Base-by-base conservation (phyloP, 345 rosid genomes). In the Kandelia obovata region DNA sequence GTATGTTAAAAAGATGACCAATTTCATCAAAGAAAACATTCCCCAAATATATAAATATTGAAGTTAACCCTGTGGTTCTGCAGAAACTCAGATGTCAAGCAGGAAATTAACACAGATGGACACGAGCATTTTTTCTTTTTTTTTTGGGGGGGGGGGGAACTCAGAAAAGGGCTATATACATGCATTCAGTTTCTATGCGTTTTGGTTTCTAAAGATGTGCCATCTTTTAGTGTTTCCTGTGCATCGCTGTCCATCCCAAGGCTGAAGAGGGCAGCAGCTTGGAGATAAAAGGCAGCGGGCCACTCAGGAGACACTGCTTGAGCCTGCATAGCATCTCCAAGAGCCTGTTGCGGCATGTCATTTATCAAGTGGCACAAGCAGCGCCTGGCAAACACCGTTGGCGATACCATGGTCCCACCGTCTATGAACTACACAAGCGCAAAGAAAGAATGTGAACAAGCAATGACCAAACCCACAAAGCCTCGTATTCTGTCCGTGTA, bases 301-400 rank as follows among this genome's bases (percentile, higher is more conserved):
- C 86, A 92, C 64, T 88, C 96, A 0, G 98, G 96, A 35, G 99
- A 89, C 30, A 85, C 75, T 32, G 76, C 92, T 69, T 86, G 96
- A 17, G 98, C 92, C 75, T 88, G 97, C 93, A 86, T 87, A 0
- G 98, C 97, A 69, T 95, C 98, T 32, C 92, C 89, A 17, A 92
- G 86, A 57, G 98, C 99, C 76, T 88, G 89, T 28, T 85, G 84
- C 61, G 85, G 78, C 96, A 83, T 84, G 51, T 87, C 89, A 13
- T 57, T 86, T 82, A 86, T 87, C 83, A 95, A 68, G 83, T 90
- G 87, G 53, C 89, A 88, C 53, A 95, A 81, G 84, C 97, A 84
- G 51, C 96, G 87, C 62, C 96, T 83, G 0, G 90, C 96, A 79
- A 85, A 85, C 35, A 90, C 89, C 0, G 92, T 90, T 21, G 92